Base-by-base conservation (phyloP, 495 filamentous ascomycete genomes). In the Xylaria grammica region DNA sequence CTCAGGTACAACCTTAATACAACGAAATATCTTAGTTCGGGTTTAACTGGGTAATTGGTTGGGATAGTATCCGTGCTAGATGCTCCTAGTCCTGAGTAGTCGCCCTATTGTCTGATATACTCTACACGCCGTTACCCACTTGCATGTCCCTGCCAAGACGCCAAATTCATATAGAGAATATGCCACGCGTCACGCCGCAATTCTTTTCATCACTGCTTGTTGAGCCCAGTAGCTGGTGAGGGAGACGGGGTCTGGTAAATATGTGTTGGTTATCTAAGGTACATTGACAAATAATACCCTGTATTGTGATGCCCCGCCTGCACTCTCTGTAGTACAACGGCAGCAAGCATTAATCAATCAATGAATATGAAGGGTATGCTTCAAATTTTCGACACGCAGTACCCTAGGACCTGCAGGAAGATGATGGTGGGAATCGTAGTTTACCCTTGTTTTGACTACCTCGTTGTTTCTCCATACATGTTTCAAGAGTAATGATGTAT, bases 91-190 rank as follows among this genome's bases (percentile, higher is more conserved):
- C n/a, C n/a, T n/a, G n/a, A n/a, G 32, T 11, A 36, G 11, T 36
- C 32, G 5, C 32, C 4, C 5, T 11, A 36, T 4, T 36, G 32
- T 36, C 4, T 11, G 32, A 4, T 36, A 36, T 4, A 36, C n/a
- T 36, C 32, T 36, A 36, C 5, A 36, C 32, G 49, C 10, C 7
- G 32, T 53, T 22, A 53, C 20, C 29, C 17, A 53, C 50, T 19
- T 34, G 17, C 15, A 52, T 52, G 29, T 34, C n/a, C 50, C 10
- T 53, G 50, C 50, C 50, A 53, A 32, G 24, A 53, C 30, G 50
- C 50, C 50, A 53, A 34, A 17, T n/a, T 3, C 24, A 50, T 7
- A 13, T 32, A 3, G 50, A 53, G 30, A 9, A 22, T 13, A 9
- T 53, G 50, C 50, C 50, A n/a, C 50, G 50, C 24, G 50, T 53